These are phyloP conservation scores for Colletotrichum ledebouriae DNA, from an alignment of 2,329 filamentous ascomycete genomes.

Conservation along the genomic window DNA sequence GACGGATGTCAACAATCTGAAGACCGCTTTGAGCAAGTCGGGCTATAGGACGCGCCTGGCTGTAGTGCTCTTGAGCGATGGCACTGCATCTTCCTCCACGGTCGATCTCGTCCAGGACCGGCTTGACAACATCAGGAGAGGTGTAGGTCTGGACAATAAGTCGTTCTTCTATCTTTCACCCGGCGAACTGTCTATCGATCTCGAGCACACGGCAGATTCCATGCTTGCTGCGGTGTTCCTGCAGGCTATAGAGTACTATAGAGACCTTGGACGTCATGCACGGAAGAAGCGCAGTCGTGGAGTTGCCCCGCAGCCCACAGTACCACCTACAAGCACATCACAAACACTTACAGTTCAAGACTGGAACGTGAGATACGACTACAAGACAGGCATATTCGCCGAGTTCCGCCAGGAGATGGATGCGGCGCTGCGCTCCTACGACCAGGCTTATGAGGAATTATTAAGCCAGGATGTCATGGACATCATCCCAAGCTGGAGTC, in stretches of 20 bases:
- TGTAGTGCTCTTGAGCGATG: slow-evolving; percentile 82
- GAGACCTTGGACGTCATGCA: slow-evolving; percentile 92
- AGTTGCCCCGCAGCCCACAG: slow-evolving; percentile 81
- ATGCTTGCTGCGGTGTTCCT: slow-evolving; percentile 81
- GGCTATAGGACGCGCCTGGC: slow-evolving; percentile 84
- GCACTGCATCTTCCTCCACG: slow-evolving; percentile 57
- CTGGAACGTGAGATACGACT: slow-evolving; percentile 95
- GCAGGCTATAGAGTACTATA: slow-evolving; percentile 87
- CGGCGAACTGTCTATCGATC: slow-evolving; percentile 77
- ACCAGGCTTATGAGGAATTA: slow-evolving; percentile 86
- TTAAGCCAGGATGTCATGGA: slow-evolving; percentile 89
- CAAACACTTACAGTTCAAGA: slow-evolving; percentile 86
- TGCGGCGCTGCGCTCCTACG: slow-evolving; percentile 85
- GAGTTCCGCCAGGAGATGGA: slow-evolving; percentile 96
- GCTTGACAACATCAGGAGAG: slow-evolving; percentile 81
- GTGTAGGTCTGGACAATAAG: slow-evolving; percentile 85
- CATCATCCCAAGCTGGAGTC: slow-evolving; percentile 89
- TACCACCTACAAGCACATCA: slow-evolving; percentile 88
- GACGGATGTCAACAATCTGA: slow-evolving; percentile 84
- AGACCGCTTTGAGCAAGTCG: slow-evolving; percentile 74
- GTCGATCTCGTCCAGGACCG: slow-evolving; percentile 77
- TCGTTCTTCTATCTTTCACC: slow-evolving; percentile 88
- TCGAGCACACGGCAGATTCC: slow-evolving; percentile 79
- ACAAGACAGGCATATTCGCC: slow-evolving; percentile 90
- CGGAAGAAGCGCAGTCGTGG: slow-evolving; percentile 89